Conservation (phyloP, 2,329 filamentous ascomycete species). For the Plenodomus tracheiphilus region DNA sequence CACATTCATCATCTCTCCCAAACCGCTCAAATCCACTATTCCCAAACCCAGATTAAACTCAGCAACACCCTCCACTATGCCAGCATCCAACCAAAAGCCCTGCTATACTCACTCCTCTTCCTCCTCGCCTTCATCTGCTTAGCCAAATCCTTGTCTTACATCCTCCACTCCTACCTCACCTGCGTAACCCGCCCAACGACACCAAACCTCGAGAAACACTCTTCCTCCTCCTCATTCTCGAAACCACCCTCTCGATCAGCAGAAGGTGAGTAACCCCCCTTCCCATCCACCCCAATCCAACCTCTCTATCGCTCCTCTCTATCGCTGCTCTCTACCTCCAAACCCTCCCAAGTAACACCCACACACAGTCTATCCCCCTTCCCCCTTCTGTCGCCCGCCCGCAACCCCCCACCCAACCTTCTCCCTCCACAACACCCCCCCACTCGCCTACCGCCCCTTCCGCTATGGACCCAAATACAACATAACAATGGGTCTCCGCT, state of each 20-base stretch:
- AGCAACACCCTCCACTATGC: conserved; percentile 2
- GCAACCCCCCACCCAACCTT: conserved; percentile 68
- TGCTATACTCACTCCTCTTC: conserved; percentile 38
- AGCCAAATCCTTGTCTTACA: conserved; percentile 25
- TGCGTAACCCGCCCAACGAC: conserved; percentile 26
- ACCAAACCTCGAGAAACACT: conserved; percentile 54
- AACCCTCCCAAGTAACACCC: background rate
- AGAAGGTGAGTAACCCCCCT: conserved; percentile 49
- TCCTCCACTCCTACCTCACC: conserved; percentile 25
- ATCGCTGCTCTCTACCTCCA: too few species aligned
- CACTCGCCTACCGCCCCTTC: conserved; percentile 78
- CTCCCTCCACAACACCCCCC: conserved; percentile 69
- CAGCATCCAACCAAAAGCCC: conserved; percentile 17
- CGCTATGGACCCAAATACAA: conserved; percentile 76
- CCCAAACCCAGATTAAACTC: conserved; percentile 9
- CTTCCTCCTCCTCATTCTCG: too few species aligned
- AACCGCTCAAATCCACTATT: conserved; percentile 21
- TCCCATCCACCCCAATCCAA: background rate
- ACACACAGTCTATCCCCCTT: conserved; percentile 58
- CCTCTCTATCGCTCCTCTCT: background rate
- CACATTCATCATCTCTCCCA: conserved; percentile 21
- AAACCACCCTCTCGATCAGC: conserved; percentile 46
- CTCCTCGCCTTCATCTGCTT: conserved; percentile 39
- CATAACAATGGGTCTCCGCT: conserved; percentile 76
- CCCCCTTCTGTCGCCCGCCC: conserved; percentile 61